Base-by-base conservation (phyloP, 2,329 filamentous ascomycete genomes). In the Claviceps capensis region DNA sequence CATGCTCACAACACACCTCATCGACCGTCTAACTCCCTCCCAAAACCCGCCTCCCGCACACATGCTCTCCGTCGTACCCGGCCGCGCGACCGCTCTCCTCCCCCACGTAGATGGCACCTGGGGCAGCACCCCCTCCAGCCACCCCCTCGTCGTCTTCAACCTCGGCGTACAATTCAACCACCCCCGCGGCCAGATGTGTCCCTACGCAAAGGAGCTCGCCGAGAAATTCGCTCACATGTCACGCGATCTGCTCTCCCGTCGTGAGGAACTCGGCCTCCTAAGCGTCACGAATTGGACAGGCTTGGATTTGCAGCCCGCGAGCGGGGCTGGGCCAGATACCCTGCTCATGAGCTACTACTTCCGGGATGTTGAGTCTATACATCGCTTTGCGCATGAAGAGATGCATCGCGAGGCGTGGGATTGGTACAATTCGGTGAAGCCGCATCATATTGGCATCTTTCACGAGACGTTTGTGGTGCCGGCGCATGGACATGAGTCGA, bases 381-480 rank as follows among this genome's bases (percentile, higher is more conserved):
- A 80, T 59, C 63, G 61, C 16, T 81, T 77, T 55, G 77, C 78
- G 1, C 72, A 78, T 49, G 68, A 67, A 46, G 59, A 66, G 6
- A 52, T 72, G 8, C 78, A 81, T 58, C 67, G 71, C 13, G 61
- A 67, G 40, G 71, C 62, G 0, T 77, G 74, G 76, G 68, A 73
- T 47, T 79, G 72, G 71, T 76, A 71, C 61, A 67, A 69, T 51
- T 61, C 59, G 49, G 61, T 59, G 45, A 58, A 68, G 26, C 55
- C 64, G 42, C 57, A 59, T 26, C 67, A 76, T 55, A 58, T 80
- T 23, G 69, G 69, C 5, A 73, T 80, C 56, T 79, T 68, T 54
- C 78, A 82, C 59, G 78, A 81, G 68, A 69, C 72, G 0, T 79
- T 74, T 56, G 63, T 68, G 26, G 70, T 72, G 5, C 68, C 69